Base-by-base conservation (phyloP, 2,329 filamentous ascomycete genomes). In the Pseudogymnoascus verrucosus region DNA sequence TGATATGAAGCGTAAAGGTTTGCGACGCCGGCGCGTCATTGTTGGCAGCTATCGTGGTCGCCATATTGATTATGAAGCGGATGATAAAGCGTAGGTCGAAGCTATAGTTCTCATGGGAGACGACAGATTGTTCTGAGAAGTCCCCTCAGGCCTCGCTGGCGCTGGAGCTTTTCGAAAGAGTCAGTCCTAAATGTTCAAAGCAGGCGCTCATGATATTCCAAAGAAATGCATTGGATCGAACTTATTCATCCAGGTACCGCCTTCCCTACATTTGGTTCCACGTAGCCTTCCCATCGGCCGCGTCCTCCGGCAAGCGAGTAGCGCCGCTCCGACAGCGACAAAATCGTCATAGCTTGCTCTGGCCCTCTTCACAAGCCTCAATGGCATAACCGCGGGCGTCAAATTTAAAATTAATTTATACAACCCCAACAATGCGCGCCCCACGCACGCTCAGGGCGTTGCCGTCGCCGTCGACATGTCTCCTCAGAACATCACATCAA, bases 1-100 rank as follows among this genome's bases (percentile, higher is more conserved):
- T 71, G 64, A 88, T 76, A 66, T 84, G 79, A 61, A 88, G 76
- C 64, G 81, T 84, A 72, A 86, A 79, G 37, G 75, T 75, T 66
- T 68, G 54, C 8, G 68, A 59, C 57, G 67, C 62, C 59, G 67
- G 63, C 12, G 59, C 34, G 34, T 61, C 37, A 40, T 61, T 39
- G 8, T 16, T 39, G 59, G 34, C 34, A 40, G 12, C 34, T 40
- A 57, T 40, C 34, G 59, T 61, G 34, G 59, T n/a, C 59, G 59
- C 59, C 59, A 61, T 61, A 19, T 26, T 39, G 59, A 42, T 61
- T 26, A 61, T 61, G 14, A 26, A 28, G 37, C 4, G 59, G 59
- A n/a, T 40, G 59, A 61, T 37, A 42, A 40, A 40, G 34, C 34
- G 34, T 16, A 37, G 14, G 23, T 21, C 59, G 16, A 19, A 61